Percentiles rank a stretch among this genome's conserved stretches.
phyloP scores from a whole-genome alignment of 2,329 filamentous ascomycete species.

The Colletotrichum shisoi region DNA sequence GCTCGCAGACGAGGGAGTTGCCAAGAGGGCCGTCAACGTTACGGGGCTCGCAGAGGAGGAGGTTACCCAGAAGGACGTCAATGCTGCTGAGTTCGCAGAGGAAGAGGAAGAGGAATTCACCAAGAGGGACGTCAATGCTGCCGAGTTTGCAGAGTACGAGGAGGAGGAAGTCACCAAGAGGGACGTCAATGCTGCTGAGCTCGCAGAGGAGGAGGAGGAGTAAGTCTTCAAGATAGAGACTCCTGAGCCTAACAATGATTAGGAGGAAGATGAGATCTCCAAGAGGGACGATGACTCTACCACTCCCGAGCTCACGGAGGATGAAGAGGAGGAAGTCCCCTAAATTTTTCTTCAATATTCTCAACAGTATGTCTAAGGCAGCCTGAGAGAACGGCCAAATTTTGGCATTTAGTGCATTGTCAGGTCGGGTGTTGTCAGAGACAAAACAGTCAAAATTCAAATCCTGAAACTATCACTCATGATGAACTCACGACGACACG shows the following conservation, averaged over 20 bases:
- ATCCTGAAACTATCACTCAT: neutral
- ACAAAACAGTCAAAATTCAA: too few relatives aligned
- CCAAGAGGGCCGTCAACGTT: too few relatives aligned
- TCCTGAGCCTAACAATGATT: conserved; percentile 13
- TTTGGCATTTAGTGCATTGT: neutral
- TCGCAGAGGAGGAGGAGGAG: conserved; percentile 4
- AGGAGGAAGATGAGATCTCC: conserved; percentile 18
- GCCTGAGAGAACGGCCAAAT: neutral
- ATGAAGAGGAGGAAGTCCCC: conserved; percentile 17
- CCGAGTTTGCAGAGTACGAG: neutral
- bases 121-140: neutral
- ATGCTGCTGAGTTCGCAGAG: neutral
- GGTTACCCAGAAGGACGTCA: neutral
- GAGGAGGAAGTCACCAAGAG: conserved; percentile 18
- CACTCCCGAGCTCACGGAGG: neutral
- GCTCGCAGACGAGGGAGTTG: neutral
- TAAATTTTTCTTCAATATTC: neutral
- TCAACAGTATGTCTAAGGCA: too few relatives aligned
- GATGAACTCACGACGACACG: too few relatives aligned
- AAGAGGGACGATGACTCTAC: conserved; percentile 3
- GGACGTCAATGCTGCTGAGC: neutral
- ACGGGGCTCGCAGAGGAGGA: too few relatives aligned
- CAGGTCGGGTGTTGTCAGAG: conserved; percentile 39
- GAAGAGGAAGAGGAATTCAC: conserved; percentile 16
- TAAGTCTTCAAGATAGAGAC: conserved; percentile 8